Evolutionary conservation across 345 rosid genomes (phyloP).

Genomic region (Brassica napus): DNA sequence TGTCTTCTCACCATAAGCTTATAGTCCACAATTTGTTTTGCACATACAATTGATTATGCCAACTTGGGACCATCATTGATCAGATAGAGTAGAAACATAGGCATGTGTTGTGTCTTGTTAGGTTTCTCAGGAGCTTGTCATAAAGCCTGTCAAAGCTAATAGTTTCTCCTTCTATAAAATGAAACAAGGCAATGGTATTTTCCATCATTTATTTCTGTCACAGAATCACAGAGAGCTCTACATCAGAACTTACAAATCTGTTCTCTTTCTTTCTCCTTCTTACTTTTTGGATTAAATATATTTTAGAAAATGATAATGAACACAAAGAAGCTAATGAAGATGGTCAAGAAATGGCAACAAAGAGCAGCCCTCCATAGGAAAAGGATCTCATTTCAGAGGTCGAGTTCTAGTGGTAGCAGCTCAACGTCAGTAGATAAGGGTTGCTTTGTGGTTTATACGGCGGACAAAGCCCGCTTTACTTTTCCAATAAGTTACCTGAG

Average conservation of each 20-base stretch:
- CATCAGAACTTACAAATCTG: not conserved
- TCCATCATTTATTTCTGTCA: not conserved
- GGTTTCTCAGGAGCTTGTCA: not conserved
- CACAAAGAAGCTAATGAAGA: not conserved
- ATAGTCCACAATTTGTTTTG: not conserved
- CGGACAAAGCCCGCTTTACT: not conserved
- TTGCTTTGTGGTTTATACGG: not conserved
- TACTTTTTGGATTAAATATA: not conserved
- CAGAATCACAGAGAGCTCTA: not conserved
- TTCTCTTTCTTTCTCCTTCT: not conserved
- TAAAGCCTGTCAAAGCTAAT: not conserved
- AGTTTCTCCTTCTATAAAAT: not conserved
- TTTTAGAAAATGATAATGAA: not conserved
- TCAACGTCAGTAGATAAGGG: not conserved
- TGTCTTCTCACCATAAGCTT: conserved; percentile 6
- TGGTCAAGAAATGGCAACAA: not conserved
- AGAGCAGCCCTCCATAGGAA: not conserved
- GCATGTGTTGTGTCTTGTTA: conserved; percentile 16
- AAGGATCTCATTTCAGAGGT: not conserved
- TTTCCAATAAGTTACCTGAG: not conserved
- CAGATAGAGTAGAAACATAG: not conserved
- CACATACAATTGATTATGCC: not conserved
- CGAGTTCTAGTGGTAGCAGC: not conserved
- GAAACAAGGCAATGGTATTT: not conserved
- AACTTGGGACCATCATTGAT: not conserved